Evolutionary conservation across 257 asterid species (phyloP).

Genomic region (Plantago major): DNA sequence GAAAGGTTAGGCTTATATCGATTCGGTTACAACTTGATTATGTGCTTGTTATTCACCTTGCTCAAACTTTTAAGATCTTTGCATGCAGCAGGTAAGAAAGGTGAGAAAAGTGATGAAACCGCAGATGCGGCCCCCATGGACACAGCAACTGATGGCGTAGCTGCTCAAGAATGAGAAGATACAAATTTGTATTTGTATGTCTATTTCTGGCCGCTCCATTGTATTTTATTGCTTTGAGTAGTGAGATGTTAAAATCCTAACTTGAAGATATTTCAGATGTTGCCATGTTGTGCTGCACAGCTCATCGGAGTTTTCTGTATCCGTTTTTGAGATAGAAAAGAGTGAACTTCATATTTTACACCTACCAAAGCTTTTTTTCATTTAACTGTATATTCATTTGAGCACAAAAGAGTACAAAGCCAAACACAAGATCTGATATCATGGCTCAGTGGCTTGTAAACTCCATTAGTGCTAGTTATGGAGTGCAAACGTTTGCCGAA

Average conservation of each 20-base stretch:
- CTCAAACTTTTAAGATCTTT: background rate
- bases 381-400: no score
- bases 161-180: slow-evolving; percentile 24
- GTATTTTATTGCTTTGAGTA: slow-evolving; percentile 20
- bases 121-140: slow-evolving; percentile 52
- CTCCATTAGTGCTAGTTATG: no score
- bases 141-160: slow-evolving; percentile 28
- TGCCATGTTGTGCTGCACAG: slow-evolving; percentile 24
- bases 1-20: slow-evolving; percentile 50
- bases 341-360: no score
- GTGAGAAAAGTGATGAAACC: slow-evolving; percentile 50
- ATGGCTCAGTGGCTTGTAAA: no score
- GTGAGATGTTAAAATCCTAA: slow-evolving; percentile 5
- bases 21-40: no score
- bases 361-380: no score
- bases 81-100: slow-evolving; percentile 73
- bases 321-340: slow-evolving; percentile 5
- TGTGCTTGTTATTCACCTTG: no score
- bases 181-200: slow-evolving; percentile 12
- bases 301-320: slow-evolving; percentile 18
- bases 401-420: no score
- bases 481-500: no score
- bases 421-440: no score
- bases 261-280: background rate
- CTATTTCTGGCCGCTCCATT: slow-evolving; percentile 28